These are phyloP conservation scores for Fusarium zealandicum DNA, from an alignment of 2,329 filamentous ascomycete species.

Conservation along the genomic window DNA sequence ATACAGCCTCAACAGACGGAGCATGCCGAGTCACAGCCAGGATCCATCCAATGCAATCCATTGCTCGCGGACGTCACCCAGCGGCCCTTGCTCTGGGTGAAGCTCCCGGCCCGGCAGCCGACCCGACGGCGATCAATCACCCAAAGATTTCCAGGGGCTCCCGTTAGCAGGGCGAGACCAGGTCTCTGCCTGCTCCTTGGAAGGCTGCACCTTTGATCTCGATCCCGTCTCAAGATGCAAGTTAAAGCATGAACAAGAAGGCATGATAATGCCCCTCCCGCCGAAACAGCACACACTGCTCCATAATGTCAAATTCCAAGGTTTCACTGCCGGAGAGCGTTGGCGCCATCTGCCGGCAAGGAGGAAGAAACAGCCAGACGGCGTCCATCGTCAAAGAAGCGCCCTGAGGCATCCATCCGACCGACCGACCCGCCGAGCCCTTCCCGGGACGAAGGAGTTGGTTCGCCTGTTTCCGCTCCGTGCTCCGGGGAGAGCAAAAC, in stretches of 20 bases:
- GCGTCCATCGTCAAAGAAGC: background rate
- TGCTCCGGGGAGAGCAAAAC: background rate
- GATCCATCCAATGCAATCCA: background rate
- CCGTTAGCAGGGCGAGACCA: background rate
- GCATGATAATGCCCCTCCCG: constrained; percentile 30
- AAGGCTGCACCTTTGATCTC: background rate
- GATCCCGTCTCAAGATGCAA: background rate
- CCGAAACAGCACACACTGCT: constrained; percentile 31
- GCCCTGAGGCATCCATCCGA: too few relatives aligned
- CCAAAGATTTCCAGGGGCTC: constrained; percentile 17
- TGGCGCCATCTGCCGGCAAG: constrained; percentile 24
- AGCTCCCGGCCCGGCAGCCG: constrained; percentile 21
- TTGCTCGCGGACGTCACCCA: constrained; percentile 32
- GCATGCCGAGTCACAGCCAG: constrained; percentile 13
- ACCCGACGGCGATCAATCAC: constrained; percentile 25
- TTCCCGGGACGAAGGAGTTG: constrained; percentile 14
- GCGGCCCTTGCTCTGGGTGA: constrained; percentile 7
- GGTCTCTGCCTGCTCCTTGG: background rate
- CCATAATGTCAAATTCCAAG: constrained; percentile 15
- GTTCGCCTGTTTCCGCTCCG: constrained; percentile 10
- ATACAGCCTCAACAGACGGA: constrained; percentile 7
- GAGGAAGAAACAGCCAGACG: constrained; percentile 5
- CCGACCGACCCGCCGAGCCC: too few relatives aligned
- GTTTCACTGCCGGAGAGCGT: constrained; percentile 30
- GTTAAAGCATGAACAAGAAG: background rate